A percentile compares a stretch with the other conserved stretches of the same genome.
These are phyloP conservation scores for Helichrysum umbraculigerum DNA, from an alignment of 129 eudicot genomes.

Conservation along the genomic window DNA sequence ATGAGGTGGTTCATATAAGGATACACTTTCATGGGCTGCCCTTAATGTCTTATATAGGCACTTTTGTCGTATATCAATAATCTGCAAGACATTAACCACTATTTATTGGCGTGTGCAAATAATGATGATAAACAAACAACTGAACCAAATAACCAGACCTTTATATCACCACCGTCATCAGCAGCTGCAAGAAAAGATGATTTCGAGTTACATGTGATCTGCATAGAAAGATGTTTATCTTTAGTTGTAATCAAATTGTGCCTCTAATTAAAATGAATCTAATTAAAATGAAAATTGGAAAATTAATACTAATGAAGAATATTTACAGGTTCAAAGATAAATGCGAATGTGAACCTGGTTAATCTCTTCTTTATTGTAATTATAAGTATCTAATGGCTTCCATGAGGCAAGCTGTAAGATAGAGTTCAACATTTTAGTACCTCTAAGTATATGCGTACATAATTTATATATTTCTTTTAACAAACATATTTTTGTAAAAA, in stretches of 20 bases:
- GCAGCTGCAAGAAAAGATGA: constrained; percentile 94
- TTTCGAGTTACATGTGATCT: constrained; percentile 82
- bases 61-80: constrained; percentile 68
- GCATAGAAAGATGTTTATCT: constrained; percentile 22
- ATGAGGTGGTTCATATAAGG: constrained; percentile 32
- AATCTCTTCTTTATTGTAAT: constrained; percentile 90
- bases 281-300: neutral
- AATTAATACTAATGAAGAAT: neutral
- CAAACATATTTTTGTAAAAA: too few species aligned
- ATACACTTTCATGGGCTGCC: constrained; percentile 94
- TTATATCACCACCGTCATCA: constrained; percentile 93
- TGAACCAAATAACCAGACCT: constrained; percentile 46
- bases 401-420: constrained; percentile 58
- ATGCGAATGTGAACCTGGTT: constrained; percentile 60
- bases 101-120: neutral
- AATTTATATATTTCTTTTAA: neutral
- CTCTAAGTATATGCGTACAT: constrained; percentile 3
- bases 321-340: neutral
- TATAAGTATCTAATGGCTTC: constrained; percentile 72
- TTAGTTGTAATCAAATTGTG: neutral
- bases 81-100: constrained; percentile 48
- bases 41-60: constrained; percentile 83
- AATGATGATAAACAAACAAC: neutral
- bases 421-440: constrained; percentile 4
- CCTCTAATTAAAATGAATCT: neutral